Evolutionary conservation across 2,329 filamentous ascomycete genomes (phyloP), one percentile per base, ranked within the genome.

Genomic region (Rutstroemia sp.): DNA sequence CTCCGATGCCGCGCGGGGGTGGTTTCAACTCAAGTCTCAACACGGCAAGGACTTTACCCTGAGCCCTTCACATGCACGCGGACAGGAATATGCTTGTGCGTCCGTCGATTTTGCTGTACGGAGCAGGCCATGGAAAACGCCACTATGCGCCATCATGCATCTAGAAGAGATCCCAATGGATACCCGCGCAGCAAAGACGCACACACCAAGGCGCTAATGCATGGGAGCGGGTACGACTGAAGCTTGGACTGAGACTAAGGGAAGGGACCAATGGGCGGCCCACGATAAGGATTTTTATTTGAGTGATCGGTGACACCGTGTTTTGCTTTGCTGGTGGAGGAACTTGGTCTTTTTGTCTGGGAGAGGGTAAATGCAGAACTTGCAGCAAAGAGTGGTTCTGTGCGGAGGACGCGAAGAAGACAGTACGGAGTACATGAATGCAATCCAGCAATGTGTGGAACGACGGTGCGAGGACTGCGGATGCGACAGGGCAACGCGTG

Each of bases 251-350:
- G 46, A 30, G 19, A 23, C 46, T 54, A 44, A n/a, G 19, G 10
- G 5, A 49, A 44, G 27, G 18, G 27, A 27, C 52, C 46, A 59
- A 58, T 59, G 4, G 39, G 16, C 19, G 9, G 8, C 16, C 23
- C 3, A 38, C 58, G 58, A 59, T 58, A 58, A 58, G 55, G 25
- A 57, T 54, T 54, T 50, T 23, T 34, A 55, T 58, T 51, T 54
- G 48, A 45, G 25, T 16, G 9, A 34, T 56, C 49, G 34, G 21
- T 59, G 50, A 58, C 58, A 52, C 48, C 49, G 42, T 19, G n/a
- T 53, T 37, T 37, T 44, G 37, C 38, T 25, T 38, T 41, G 1
- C 23, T 9, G 2, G 44, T 7, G 18, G 19, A 27, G 18, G 4
- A 47, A 14, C 41, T 44, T 44, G n/a, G 9, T 23, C 18, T 14